Evolutionary conservation across 768 basidiomycete genomes (phyloP).

Genomic region (Panus rudis): DNA sequence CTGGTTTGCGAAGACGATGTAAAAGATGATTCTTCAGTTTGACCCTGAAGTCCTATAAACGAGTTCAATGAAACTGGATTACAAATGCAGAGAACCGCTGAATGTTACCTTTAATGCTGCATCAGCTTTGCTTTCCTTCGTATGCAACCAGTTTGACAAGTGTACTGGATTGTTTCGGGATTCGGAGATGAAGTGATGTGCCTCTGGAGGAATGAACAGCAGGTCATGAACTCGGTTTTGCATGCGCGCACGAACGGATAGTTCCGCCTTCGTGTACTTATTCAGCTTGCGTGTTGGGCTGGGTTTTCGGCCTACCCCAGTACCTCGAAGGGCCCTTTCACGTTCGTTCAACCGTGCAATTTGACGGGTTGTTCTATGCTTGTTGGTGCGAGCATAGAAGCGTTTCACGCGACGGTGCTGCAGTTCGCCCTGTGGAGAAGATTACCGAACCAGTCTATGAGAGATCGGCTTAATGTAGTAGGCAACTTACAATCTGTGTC

Average conservation of each 20-base stretch:
- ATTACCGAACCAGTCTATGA: neutral
- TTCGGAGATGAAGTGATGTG: neutral
- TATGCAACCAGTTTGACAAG: neutral
- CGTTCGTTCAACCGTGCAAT: slow-evolving; percentile 23
- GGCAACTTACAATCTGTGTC: slow-evolving; percentile 23
- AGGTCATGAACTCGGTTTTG: too few species aligned
- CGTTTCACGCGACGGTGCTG: slow-evolving; percentile 32
- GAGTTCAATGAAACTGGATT: too few species aligned
- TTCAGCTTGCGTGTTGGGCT: too few species aligned
- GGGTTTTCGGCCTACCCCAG: too few species aligned
- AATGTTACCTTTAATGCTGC: slow-evolving; percentile 25
- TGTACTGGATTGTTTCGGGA: neutral
- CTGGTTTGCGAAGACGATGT: slow-evolving; percentile 20
- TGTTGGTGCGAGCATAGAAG: slow-evolving; percentile 31
- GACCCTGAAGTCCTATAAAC: slow-evolving; percentile 21
- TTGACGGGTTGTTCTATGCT: slow-evolving; percentile 21
- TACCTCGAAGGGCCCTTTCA: too few species aligned
- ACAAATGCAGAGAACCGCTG: too few species aligned
- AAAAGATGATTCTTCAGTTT: slow-evolving; percentile 25
- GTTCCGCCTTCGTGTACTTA: too few species aligned
- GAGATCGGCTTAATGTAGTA: neutral
- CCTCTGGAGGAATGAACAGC: neutral
- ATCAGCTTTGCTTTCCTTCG: slow-evolving; percentile 14
- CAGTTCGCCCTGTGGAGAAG: slow-evolving; percentile 27
- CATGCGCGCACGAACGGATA: too few species aligned